phyloP scores from a whole-genome alignment of 805 yeast species.

The Yamadazyma kitorensis region DNA sequence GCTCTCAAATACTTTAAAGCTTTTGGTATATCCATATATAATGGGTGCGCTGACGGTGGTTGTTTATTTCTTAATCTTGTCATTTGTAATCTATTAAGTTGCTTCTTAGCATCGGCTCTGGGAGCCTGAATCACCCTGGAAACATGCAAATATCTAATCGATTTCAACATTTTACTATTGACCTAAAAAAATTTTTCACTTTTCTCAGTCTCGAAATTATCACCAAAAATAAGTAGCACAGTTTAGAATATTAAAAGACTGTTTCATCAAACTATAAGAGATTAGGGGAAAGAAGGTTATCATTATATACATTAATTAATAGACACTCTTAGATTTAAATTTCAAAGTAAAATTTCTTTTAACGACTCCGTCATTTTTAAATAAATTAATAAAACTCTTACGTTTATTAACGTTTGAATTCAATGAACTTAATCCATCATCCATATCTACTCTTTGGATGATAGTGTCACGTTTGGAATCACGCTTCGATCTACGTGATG shows the following conservation, averaged over 20 bases:
- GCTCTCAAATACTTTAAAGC: constrained; percentile 84
- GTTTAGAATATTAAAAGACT: no score
- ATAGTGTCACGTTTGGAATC: no score
- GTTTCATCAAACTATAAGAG: no score
- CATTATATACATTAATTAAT: constrained; percentile 3
- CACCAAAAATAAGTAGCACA: no score
- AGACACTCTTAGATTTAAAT: constrained; percentile 16
- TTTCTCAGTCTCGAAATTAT: no score
- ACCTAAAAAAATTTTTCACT: constrained; percentile 7
- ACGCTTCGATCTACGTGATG: no score
- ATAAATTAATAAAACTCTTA: constrained; percentile 15
- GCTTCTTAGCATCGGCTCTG: constrained; percentile 16
- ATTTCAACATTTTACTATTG: constrained; percentile 1
- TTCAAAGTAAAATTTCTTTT: constrained; percentile 17
- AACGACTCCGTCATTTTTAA: constrained; percentile 14
- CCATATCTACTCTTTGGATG: no score
- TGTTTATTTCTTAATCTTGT: constrained; percentile 24
- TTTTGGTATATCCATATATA: constrained; percentile 65
- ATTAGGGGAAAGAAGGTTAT: background rate
- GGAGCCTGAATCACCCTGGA: constrained; percentile 2
- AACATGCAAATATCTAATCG: constrained; percentile 1
- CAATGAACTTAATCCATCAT: background rate
- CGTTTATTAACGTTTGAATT: constrained; percentile 10
- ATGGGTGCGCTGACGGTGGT: constrained; percentile 50
- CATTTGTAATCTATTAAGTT: constrained; percentile 22